Base-by-base conservation (phyloP, 2,329 filamentous ascomycete genomes). In the Phialophora macrospora region DNA sequence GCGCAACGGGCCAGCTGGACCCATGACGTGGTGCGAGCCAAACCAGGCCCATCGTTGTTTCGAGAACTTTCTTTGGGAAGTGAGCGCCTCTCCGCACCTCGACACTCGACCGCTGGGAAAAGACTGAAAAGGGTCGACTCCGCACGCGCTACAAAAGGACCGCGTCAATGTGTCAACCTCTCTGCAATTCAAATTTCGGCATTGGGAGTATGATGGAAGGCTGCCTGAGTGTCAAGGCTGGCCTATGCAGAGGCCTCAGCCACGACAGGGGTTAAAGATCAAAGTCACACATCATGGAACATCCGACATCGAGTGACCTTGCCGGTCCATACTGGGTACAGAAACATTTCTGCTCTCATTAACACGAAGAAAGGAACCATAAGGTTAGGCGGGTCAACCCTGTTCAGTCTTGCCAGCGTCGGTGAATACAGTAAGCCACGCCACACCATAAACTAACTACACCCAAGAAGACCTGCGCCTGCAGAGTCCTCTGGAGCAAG, bases 341-440 rank as follows among this genome's bases (percentile, higher is more conserved):
- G 8, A 14, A 11, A 7, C 34, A 41, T 41, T 14, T 38, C 12
- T 17, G 34, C 34, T 3, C 32, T 12, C 34, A 38, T 38, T 38
- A 12, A 38, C 34, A 0, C 34, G 12, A 12, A 7, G 34, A 41
- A 41, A 9, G 34, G 4, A 9, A 17, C 14, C 14, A 17, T 41
- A 2, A 41, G 3, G 12, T 17, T 2, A 17, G 34, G 34, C 34
- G 34, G 34, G 32, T 34, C 34, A 4, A 17, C 17, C 1, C 34
- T 41, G 14, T 41, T 41, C 34, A 49, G 46, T 20, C 20, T 41
- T 44, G 44, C 32, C 41, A 28, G 41, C 8, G 55, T 46, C n/a
- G 20, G 24, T 46, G 55, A 20, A 49, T 49, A 24, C 46, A 49
- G 46, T 58, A 58, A 58, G 41, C 55, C 7, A 32, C 24, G 55